Percentiles rank a stretch among this genome's conserved stretches.
Conservation (phyloP, 164 flowering plant genomes). For the Aristolochia fimbriata region DNA sequence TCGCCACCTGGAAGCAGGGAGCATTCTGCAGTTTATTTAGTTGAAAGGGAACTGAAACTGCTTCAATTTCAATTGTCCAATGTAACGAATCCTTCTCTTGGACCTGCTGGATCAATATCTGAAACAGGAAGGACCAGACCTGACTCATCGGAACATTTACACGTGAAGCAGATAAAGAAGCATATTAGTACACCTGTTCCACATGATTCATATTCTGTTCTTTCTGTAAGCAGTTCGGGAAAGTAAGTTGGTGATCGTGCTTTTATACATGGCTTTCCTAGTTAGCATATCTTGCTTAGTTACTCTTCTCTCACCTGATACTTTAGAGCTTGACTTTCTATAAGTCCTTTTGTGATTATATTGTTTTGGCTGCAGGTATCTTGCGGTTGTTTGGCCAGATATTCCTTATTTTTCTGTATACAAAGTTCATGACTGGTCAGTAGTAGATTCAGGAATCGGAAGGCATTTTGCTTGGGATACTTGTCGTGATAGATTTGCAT, state of each 20-base stretch:
- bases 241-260: conserved; percentile 52
- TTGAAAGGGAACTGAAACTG: conserved; percentile 78
- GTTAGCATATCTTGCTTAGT: background rate
- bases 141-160: conserved; percentile 61
- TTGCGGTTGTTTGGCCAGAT: conserved; percentile 97
- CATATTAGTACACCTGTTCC: conserved; percentile 94
- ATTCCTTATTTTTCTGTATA: conserved; percentile 86
- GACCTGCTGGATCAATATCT: conserved; percentile 71
- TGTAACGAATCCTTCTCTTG: conserved; percentile 76
- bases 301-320: background rate
- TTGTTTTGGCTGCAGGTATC: conserved; percentile 52
- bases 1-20: conserved; percentile 77
- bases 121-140: conserved; percentile 67
- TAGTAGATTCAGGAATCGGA: conserved; percentile 96
- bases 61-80: conserved; percentile 75
- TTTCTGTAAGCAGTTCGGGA: conserved; percentile 96
- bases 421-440: conserved; percentile 93
- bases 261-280: conserved; percentile 3
- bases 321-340: too few species aligned
- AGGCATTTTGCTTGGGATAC: conserved; percentile 98
- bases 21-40: conserved; percentile 82
- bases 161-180: conserved; percentile 83
- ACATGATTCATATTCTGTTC: conserved; percentile 90
- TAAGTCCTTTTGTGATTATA: background rate
- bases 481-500: conserved; percentile 89